phyloP scores from a whole-genome alignment of 768 basidiomycete species.

The Thelephora aurantiotincta region DNA sequence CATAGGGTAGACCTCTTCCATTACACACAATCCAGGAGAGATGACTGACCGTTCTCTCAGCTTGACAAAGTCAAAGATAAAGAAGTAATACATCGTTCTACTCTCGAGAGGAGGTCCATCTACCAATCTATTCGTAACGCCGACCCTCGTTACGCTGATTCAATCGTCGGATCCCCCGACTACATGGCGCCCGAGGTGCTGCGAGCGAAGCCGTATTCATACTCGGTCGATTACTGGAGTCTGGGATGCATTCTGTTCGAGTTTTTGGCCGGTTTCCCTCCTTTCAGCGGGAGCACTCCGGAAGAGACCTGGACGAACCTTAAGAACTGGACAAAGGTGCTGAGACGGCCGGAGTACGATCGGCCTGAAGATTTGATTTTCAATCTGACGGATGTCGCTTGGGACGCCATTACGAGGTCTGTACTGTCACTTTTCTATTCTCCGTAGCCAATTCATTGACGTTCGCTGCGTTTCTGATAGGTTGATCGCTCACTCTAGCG shows the following conservation, averaged over 20 bases:
- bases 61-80: constrained; percentile 95
- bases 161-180: constrained; percentile 94
- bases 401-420: constrained; percentile 88
- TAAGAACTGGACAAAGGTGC: constrained; percentile 92
- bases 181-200: constrained; percentile 98
- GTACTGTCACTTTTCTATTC: constrained; percentile 4
- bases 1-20: constrained; percentile 48
- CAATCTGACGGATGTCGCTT: constrained; percentile 85
- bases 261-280: constrained; percentile 92
- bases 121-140: constrained; percentile 86
- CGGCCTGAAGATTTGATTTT: constrained; percentile 93
- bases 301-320: constrained; percentile 99
- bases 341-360: constrained; percentile 90
- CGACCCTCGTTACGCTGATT: constrained; percentile 91
- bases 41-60: constrained; percentile 24
- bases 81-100: constrained; percentile 78
- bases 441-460: background rate
- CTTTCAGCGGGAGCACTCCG: constrained; percentile 88
- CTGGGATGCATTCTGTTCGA: constrained; percentile 97
- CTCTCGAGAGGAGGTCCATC: constrained; percentile 86
- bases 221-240: constrained; percentile 97
- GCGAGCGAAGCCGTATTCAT: constrained; percentile 88
- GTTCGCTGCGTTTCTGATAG: constrained; percentile 20
- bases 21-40: background rate
- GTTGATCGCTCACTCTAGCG: constrained; percentile 76